A percentile compares a stretch with the other conserved stretches of the same genome.
phyloP scores from a whole-genome alignment of 1,139 yeast species.

The Candida sp. region DNA sequence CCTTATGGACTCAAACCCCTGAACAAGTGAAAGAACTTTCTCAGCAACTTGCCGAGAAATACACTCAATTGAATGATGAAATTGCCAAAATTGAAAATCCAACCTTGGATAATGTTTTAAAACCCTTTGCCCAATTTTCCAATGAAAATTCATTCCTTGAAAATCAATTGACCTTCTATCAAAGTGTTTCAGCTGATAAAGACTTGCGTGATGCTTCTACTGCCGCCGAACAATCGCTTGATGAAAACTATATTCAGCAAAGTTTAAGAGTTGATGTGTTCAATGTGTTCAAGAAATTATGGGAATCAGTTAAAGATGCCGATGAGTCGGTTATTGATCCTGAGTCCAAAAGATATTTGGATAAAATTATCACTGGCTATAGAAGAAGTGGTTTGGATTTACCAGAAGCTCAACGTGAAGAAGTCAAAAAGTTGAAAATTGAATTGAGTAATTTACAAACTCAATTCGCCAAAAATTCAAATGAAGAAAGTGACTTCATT shows the following conservation, averaged over 20 bases:
- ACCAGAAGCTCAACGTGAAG: conserved; percentile 50
- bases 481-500: conserved; percentile 65
- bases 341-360: conserved; percentile 56
- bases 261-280: conserved; percentile 68
- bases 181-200: conserved; percentile 63
- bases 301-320: conserved; percentile 24
- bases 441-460: conserved; percentile 55
- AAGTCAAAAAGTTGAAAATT: conserved; percentile 56
- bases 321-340: conserved; percentile 31
- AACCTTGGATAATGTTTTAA: conserved; percentile 52
- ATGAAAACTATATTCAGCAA: conserved; percentile 59
- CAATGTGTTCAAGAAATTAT: conserved; percentile 51
- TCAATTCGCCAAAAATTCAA: conserved; percentile 60
- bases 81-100: conserved; percentile 49
- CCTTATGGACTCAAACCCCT: conserved; percentile 61
- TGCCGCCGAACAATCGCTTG: conserved; percentile 55
- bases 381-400: conserved; percentile 68
- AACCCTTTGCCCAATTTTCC: conserved; percentile 48
- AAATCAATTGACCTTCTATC: conserved; percentile 59
- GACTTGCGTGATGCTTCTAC: conserved; percentile 68
- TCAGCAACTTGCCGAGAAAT: conserved; percentile 40
- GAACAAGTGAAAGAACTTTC: conserved; percentile 43
- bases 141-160: conserved; percentile 42
- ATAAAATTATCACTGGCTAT: conserved; percentile 53
- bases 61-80: conserved; percentile 47